Evolutionary conservation across 2,329 filamentous ascomycete species (phyloP), one percentile per base, ranked within the genome.

Genomic region (Spiromastix sp.): DNA sequence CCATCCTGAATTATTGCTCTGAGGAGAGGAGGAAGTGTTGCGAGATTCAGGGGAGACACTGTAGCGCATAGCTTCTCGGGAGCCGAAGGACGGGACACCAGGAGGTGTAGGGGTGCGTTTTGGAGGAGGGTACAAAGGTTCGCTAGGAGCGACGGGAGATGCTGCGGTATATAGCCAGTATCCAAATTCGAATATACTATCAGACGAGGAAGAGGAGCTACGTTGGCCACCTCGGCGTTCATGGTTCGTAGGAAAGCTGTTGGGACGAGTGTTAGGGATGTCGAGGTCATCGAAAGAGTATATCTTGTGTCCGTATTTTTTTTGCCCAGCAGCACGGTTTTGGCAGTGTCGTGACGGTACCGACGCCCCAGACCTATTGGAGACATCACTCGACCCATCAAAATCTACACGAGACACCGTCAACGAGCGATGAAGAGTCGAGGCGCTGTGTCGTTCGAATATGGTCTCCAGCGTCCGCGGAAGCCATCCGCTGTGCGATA

Each of bases 21-120:
- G 30, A 25, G 24, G 19, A n/a, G 21, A 24, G 21, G 21, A 26
- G 20, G 35, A 21, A 10, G 25, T 13, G 12, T 13, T 15, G 11
- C 16, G 26, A 16, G 12, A 18, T 28, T 20, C 11, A 11, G 32
- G 22, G 39, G 25, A 15, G 33, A 33, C 13, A 25, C 24, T 35
- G 36, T 44, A 54, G n/a, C 39, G 40, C 9, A 61, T 43, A 8
- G 62, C 62, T 46, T 64, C 60, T 20, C 45, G 46, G 2, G 54
- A 57, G 16, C 61, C 60, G 40, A 66, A 66, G 2, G 60, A 59
- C 4, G 63, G 63, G 25, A 67, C 45, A 1, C 64, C 63, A 1
- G 61, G 60, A 13, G 64, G 63, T 3, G 64, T 67, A 3, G 57
- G 55, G 12, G 48, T 42, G 40, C 63, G 49, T 19, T 46, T 38